Percentiles rank a stretch among this genome's conserved stretches.
Conservation (phyloP, 768 basidiomycete genomes). For the Thelephora ganbajun region DNA sequence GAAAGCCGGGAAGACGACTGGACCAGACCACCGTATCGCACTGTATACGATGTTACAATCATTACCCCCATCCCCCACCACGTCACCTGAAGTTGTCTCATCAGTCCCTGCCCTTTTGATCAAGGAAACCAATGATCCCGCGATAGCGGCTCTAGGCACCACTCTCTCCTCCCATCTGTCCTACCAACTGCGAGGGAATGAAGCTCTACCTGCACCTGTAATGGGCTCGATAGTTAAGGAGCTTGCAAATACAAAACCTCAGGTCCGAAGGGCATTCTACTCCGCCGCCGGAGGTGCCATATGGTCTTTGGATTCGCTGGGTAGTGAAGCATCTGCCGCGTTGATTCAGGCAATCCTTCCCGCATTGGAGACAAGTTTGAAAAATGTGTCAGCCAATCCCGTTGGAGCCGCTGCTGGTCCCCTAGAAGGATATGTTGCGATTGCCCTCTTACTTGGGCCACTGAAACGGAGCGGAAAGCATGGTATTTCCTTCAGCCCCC, state of each 20-base stretch:
- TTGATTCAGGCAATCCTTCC: conserved; percentile 45
- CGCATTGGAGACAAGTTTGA: conserved; percentile 57
- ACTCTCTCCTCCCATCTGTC: conserved; percentile 48
- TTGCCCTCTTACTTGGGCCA: conserved; percentile 54
- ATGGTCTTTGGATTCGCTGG: conserved; percentile 29
- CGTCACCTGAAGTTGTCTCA: conserved; percentile 33
- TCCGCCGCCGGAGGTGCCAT: conserved; percentile 47
- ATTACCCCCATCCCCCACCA: conserved; percentile 31
- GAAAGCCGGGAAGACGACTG: conserved; percentile 72
- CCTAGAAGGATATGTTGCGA: conserved; percentile 75
- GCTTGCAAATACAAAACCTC: conserved; percentile 53
- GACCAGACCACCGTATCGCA: conserved; percentile 72
- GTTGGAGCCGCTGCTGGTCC: conserved; percentile 47
- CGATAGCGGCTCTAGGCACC: conserved; percentile 36
- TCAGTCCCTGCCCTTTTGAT: conserved; percentile 29
- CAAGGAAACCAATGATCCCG: conserved; percentile 73
- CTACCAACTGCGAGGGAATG: conserved; percentile 31
- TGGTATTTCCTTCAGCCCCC: conserved; percentile 27
- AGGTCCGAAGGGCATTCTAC: conserved; percentile 47
- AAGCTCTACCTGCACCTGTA: conserved; percentile 29
- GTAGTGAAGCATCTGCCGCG: conserved; percentile 26
- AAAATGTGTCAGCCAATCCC: conserved; percentile 47
- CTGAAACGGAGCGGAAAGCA: conserved; percentile 34
- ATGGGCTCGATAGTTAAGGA: conserved; percentile 49
- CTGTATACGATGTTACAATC: conserved; percentile 66